Base-by-base conservation (phyloP, 495 filamentous ascomycete genomes). In the Clohesyomyces aquaticus region DNA sequence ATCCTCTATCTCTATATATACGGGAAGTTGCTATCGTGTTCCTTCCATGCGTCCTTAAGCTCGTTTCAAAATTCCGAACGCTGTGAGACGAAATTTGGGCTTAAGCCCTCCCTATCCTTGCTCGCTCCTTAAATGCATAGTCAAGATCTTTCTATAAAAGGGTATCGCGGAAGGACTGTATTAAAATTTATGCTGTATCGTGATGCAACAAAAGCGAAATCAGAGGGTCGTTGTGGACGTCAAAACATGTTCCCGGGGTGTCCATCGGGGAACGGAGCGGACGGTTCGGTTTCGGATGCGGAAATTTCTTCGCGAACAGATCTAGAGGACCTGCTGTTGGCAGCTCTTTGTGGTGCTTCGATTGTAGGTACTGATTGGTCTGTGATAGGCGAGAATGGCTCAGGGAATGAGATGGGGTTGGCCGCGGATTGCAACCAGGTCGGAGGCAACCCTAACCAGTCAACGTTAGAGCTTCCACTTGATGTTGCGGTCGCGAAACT, bases 391-490 rank as follows among this genome's bases (percentile, higher is more conserved):
- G n/a, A 8, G 8, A 18, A 38, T 14, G 43, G 43, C 4, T 47
- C 43, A 18, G 43, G 43, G 8, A 18, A 18, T 47, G 43, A 22
- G 14, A 47, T 18, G 8, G 43, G 21, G 14, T n/a, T 8, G 18
- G 43, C 14, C 4, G 43, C 21, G 21, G 43, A 22, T 8, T n/a
- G 21, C 21, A 18, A n/a, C 43, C 16, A 18, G 4, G 43, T 47
- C 43, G 21, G 43, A 47, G 43, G n/a, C 16, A 47, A 47, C n/a
- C n/a, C 8, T 4, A 22, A 47, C 43, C 43, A 47, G n/a, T 47
- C 43, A 47, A 8, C 4, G 43, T n/a, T 47, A 18, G 43, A 47
- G n/a, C 21, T 47, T 47, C 21, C 43, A 47, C 43, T 47, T n/a
- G 43, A 47, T 18, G 4, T n/a, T 22, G 16, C 43, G 4, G 43